Percentiles rank a stretch among this genome's conserved stretches.
These are phyloP conservation scores for Hymenoscyphus fructigenus DNA, from an alignment of 2,329 filamentous ascomycete species.

Conservation along the genomic window DNA sequence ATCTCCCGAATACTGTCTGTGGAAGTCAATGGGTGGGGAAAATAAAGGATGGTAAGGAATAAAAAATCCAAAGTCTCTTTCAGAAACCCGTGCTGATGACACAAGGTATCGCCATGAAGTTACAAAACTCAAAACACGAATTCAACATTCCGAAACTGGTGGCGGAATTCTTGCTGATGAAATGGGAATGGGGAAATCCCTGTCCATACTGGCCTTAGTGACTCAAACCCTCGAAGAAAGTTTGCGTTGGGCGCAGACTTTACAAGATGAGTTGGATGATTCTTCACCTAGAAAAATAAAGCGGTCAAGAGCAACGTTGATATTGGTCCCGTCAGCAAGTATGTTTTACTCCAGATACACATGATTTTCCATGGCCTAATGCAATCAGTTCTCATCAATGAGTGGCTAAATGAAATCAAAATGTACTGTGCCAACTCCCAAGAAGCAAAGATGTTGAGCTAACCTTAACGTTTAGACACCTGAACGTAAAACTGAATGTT, in stretches of 20 bases:
- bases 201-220: conserved; percentile 48
- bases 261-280: conserved; percentile 10
- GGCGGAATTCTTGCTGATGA: conserved; percentile 58
- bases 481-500: conserved; percentile 29
- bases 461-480: conserved; percentile 34
- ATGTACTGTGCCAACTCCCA: neutral
- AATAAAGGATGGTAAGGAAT: conserved; percentile 27
- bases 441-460: neutral
- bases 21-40: conserved; percentile 30
- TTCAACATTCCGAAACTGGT: conserved; percentile 49
- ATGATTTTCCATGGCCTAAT: conserved; percentile 19
- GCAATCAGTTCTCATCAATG: neutral
- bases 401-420: neutral
- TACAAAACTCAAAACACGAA: neutral
- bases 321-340: conserved; percentile 46
- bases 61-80: conserved; percentile 17
- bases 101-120: conserved; percentile 38
- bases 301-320: conserved; percentile 42
- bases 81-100: conserved; percentile 18
- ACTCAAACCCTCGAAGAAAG: conserved; percentile 42
- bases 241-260: conserved; percentile 12
- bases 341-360: neutral
- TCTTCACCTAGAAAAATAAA: neutral
- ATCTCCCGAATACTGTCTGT: conserved; percentile 35
- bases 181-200: conserved; percentile 57